These are phyloP conservation scores for Alnus rubra DNA, from an alignment of 306 rosid species.

Conservation along the genomic window DNA sequence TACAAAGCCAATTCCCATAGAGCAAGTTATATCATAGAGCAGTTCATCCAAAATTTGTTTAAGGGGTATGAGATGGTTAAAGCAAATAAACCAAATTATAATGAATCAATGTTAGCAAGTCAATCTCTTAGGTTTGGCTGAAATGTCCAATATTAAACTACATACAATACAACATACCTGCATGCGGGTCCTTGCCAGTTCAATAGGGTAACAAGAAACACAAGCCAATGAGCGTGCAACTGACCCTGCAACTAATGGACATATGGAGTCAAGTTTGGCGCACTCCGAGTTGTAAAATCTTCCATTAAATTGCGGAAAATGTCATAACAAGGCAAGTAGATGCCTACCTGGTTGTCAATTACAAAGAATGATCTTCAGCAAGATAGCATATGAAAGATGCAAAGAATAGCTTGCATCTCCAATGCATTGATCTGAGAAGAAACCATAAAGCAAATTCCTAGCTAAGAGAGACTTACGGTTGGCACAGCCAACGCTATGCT, in stretches of 20 bases:
- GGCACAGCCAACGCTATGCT: slow-evolving; percentile 95
- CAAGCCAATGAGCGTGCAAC: slow-evolving; percentile 91
- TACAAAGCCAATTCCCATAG: neutral
- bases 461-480: slow-evolving; percentile 58
- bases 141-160: neutral
- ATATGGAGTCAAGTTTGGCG: slow-evolving; percentile 75
- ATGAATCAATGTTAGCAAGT: neutral
- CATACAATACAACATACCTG: slow-evolving; percentile 49
- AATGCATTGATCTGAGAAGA: slow-evolving; percentile 10
- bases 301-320: slow-evolving; percentile 77
- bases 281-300: slow-evolving; percentile 55
- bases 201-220: slow-evolving; percentile 83
- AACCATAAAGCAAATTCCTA: slow-evolving; percentile 19
- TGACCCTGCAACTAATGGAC: slow-evolving; percentile 91
- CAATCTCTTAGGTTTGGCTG: neutral
- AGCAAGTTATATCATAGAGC: neutral
- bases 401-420: slow-evolving; percentile 1
- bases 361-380: slow-evolving; percentile 33
- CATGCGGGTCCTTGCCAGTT: slow-evolving; percentile 97
- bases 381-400: slow-evolving; percentile 20
- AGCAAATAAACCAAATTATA: neutral
- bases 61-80: neutral
- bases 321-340: slow-evolving; percentile 96
- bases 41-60: neutral
- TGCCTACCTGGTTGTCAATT: slow-evolving; percentile 70